phyloP scores from a whole-genome alignment of 1,139 yeast species.

The Dujonia santamariae region DNA sequence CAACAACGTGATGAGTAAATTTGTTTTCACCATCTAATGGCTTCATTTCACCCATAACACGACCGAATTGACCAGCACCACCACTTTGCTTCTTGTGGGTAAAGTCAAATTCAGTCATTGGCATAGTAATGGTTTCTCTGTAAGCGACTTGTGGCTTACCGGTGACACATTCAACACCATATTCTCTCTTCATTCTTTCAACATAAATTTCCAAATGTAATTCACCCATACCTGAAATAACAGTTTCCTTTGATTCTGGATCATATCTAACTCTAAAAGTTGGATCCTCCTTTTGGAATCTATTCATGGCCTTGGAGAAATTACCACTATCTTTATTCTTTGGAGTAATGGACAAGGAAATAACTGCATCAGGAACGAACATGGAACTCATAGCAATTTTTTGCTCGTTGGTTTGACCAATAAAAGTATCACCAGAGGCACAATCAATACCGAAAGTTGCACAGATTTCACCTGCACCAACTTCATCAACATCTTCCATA shows the following conservation, averaged over 20 bases:
- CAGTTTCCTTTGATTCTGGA: slow-evolving; percentile 89
- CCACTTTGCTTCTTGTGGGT: slow-evolving; percentile 98
- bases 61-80: slow-evolving; percentile 99
- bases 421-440: slow-evolving; percentile 98
- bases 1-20: slow-evolving; percentile 86
- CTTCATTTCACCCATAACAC: slow-evolving; percentile 83
- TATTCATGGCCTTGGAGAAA: slow-evolving; percentile 92
- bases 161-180: slow-evolving; percentile 90
- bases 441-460: slow-evolving; percentile 99
- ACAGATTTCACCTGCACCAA: slow-evolving; percentile 97
- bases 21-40: slow-evolving; percentile 66
- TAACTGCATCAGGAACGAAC: slow-evolving; percentile 98
- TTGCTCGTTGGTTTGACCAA: slow-evolving; percentile 65
- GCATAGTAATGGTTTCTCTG: slow-evolving; percentile 81
- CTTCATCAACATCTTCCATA: slow-evolving; percentile 96
- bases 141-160: slow-evolving; percentile 98
- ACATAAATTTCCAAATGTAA: slow-evolving; percentile 94
- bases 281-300: slow-evolving; percentile 98
- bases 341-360: slow-evolving; percentile 87
- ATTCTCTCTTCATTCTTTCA: slow-evolving; percentile 97
- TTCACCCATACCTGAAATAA: slow-evolving; percentile 98
- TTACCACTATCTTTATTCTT: slow-evolving; percentile 79
- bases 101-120: slow-evolving; percentile 74
- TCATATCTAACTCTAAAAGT: slow-evolving; percentile 93
- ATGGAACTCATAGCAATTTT: slow-evolving; percentile 91